Evolutionary conservation across 768 basidiomycete genomes (phyloP).

Genomic region (Leccinum rimulosum): DNA sequence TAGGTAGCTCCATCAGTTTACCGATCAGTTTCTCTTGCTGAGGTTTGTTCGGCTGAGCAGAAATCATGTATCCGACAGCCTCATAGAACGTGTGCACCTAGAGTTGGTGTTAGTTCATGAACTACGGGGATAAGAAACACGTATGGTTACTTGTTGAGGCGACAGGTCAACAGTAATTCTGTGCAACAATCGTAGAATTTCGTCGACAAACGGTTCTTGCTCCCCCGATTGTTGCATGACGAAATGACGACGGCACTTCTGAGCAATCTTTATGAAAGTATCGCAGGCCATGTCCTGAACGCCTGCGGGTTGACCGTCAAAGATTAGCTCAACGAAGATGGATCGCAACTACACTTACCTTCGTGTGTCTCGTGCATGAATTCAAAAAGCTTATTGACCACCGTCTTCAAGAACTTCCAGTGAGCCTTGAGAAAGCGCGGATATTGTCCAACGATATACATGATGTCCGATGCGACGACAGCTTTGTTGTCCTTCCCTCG

Average conservation of each 20-base stretch:
- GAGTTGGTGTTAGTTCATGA: slow-evolving; percentile 9
- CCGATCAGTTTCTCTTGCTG: slow-evolving; percentile 93
- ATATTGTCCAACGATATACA: slow-evolving; percentile 99
- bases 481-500: slow-evolving; percentile 99
- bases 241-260: slow-evolving; percentile 97
- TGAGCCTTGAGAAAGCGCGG: slow-evolving; percentile 99
- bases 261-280: slow-evolving; percentile 99
- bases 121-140: neutral
- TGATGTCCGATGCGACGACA: slow-evolving; percentile 92
- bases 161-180: slow-evolving; percentile 93
- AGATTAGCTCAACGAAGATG: slow-evolving; percentile 4
- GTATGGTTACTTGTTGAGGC: slow-evolving; percentile 64
- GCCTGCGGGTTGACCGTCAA: slow-evolving; percentile 43
- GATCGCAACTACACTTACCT: slow-evolving; percentile 41
- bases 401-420: slow-evolving; percentile 99
- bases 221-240: slow-evolving; percentile 99
- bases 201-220: slow-evolving; percentile 96
- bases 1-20: slow-evolving; percentile 96
- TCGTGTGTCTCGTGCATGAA: slow-evolving; percentile 99
- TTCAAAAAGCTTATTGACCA: slow-evolving; percentile 99
- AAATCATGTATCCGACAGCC: slow-evolving; percentile 99
- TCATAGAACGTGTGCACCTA: slow-evolving; percentile 97
- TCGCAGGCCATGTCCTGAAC: slow-evolving; percentile 99
- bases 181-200: slow-evolving; percentile 88
- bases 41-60: slow-evolving; percentile 96